Evolutionary conservation across 768 basidiomycete species (phyloP), one percentile per base, ranked within the genome.

Genomic region (Suillus cothurnatus): DNA sequence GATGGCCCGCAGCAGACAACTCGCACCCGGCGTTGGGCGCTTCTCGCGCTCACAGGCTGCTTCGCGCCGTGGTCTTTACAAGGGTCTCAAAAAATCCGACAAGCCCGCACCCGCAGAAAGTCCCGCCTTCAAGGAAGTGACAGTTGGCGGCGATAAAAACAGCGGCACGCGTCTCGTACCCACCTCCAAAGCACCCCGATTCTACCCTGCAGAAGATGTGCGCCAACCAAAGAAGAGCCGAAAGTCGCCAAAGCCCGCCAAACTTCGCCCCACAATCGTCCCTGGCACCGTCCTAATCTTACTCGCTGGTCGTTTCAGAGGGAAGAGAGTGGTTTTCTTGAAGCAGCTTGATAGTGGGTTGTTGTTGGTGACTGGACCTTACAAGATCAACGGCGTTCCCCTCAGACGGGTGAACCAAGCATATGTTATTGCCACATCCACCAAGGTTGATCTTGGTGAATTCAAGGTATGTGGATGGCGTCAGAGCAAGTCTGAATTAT

Each of bases 371-470:
- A 95, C 96, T 45, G 97, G 97, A 63, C 97, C 97, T 57, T 98
- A 88, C 88, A 97, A 95, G 86, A 78, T 99, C 78, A 99, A 99
- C 81, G 97, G 97, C 77, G 97, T 99, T 55, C 97, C 97, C 71
- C 86, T 99, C 78, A 88, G 96, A 79, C 89, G 97, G 79, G 95
- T 99, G 66, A 97, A 95, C 85, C 97, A 98, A 84, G 95, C 97
- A 63, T 99, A 99, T 78, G 95, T 96, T 68, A 99, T 99, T 74
- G 94, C 97, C 65, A 99, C 97, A 65, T 95, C 95, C 64, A 98
- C 97, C 71, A 94, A 90, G 81, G 80, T 99, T 71, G 92, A 97
- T 69, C 78, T 98, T 64, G 85, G 82, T 32, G 85, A 82, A 64
- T 81, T 93, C 77, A 86, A 86, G 83, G 95, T 94, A 72, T 68